Conservation (phyloP, 1,284 basidiomycete species). For the Sphaerobolus stellatus region DNA sequence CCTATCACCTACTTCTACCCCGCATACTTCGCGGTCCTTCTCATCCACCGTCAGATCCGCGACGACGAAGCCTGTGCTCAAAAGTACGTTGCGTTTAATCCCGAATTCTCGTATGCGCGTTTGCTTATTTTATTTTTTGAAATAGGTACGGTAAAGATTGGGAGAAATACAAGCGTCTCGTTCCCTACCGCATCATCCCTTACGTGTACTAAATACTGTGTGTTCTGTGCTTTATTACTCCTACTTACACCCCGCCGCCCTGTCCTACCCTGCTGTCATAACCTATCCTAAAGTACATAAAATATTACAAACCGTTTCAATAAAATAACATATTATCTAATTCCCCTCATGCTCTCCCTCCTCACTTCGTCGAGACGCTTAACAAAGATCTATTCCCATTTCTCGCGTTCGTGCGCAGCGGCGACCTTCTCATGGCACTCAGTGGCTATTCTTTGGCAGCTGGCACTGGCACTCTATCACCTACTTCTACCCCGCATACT, state of each 20-base stretch:
- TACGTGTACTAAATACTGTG: constrained; percentile 62
- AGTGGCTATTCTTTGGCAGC: constrained; percentile 94
- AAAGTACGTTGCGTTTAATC: constrained; percentile 57
- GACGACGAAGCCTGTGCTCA: constrained; percentile 92
- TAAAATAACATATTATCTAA: too few relatives aligned
- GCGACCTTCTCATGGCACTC: constrained; percentile 86
- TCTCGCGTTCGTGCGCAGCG: constrained; percentile 41
- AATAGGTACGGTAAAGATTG: constrained; percentile 79
- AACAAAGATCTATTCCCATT: constrained; percentile 4
- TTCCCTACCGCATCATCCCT: constrained; percentile 86
- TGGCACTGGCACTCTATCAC: constrained; percentile 87
- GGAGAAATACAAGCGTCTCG: constrained; percentile 82
- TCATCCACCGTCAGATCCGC: constrained; percentile 86
- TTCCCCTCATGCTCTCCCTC: background rate
- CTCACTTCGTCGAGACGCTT: background rate
- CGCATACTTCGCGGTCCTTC: constrained; percentile 84
- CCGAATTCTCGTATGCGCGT: constrained; percentile 8
- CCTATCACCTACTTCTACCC: constrained; percentile 98
- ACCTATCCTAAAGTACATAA: background rate
- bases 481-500: constrained; percentile 94
- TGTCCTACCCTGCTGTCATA: background rate
- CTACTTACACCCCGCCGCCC: background rate
- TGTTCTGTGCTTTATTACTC: background rate
- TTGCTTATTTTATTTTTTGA: constrained; percentile 7
- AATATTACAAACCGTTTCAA: background rate